Base-by-base conservation (phyloP, 345 rosid species). In the Brassica cretica region DNA sequence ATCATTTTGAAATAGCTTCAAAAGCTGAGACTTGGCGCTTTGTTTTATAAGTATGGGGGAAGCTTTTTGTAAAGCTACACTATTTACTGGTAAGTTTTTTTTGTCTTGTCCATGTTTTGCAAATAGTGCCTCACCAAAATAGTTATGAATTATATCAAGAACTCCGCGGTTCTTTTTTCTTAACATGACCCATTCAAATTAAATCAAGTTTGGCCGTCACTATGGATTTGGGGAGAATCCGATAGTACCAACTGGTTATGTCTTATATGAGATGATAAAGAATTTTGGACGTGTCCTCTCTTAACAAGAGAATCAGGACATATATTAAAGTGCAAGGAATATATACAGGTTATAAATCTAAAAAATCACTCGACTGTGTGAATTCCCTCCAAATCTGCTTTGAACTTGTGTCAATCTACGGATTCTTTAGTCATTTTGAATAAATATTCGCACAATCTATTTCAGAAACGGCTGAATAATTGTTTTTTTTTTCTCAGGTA, bases 1-100 rank as follows among this genome's bases (percentile, higher is more conserved):
- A 51, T 51, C 18, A 51, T 19, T 56, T 24, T 59, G 6, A 24
- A 59, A 59, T 59, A 59, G 76, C 46, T n/a, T 6, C 46, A 73
- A 73, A 73, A 59, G 70, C 76, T 74, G 78, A 66, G 59, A 74
- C 55, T 55, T 53, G 78, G 55, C 56, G 29, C 63, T 70, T 70
- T 70, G 29, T 51, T 70, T 30, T 53, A 55, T 53, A 29, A 41
- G 29, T 15, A 4, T 10, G 35, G 24, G 15, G 6, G 25, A 24
- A 14, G 15, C 12, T 21, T 56, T 67, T 67, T 44, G 5, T 24
- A 24, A 58, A 59, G 30, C 32, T 24, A 27, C 18, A 27, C 8
- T 68, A 44, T 25, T 68, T 25, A 68, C 39, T 46, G 14, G 51
- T 46, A 24, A 68, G 33, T 46, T 51, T 55, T 29, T 46, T 51